phyloP scores from a whole-genome alignment of 345 rosid species.

The Iberis pinnata region DNA sequence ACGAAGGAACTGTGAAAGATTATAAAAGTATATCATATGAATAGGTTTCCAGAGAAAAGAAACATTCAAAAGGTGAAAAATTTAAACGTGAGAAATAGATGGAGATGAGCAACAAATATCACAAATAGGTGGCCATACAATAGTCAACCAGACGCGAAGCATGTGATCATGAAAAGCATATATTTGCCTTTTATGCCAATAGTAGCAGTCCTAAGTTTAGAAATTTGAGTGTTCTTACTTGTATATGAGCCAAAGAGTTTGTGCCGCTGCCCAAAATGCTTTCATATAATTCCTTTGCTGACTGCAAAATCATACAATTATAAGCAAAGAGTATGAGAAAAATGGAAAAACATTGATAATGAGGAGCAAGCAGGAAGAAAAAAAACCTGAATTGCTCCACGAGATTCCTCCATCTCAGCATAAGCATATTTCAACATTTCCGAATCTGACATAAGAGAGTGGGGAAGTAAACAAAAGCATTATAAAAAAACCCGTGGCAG shows the following conservation, averaged over 20 bases:
- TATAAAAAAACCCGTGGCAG: constrained; percentile 1
- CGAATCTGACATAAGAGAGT: constrained; percentile 48
- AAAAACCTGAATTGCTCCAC: constrained; percentile 67
- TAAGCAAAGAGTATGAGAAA: constrained; percentile 16
- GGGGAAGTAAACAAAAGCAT: not conserved
- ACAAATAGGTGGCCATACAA: constrained; percentile 2
- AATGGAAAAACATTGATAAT: constrained; percentile 1
- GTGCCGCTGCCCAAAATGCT: constrained; percentile 60
- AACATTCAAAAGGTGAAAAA: not conserved
- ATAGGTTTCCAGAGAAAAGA: not conserved
- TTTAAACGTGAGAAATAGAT: not conserved
- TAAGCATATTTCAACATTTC: constrained; percentile 87
- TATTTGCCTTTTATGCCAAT: constrained; percentile 8
- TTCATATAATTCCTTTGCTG: constrained; percentile 78
- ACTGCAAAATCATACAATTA: constrained; percentile 43
- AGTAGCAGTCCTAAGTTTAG: constrained; percentile 3
- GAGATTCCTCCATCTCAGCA: constrained; percentile 92
- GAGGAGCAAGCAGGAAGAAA: constrained; percentile 15
- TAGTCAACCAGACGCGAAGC: constrained; percentile 3
- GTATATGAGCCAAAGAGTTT: constrained; percentile 77
- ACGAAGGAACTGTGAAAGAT: constrained; percentile 61
- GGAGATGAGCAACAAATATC: constrained; percentile 2
- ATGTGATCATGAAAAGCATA: not conserved
- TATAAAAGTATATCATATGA: constrained; percentile 22
- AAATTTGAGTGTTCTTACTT: constrained; percentile 40